Base-by-base conservation (phyloP, 306 rosid genomes). In the Amphicarpaea edgeworthii region DNA sequence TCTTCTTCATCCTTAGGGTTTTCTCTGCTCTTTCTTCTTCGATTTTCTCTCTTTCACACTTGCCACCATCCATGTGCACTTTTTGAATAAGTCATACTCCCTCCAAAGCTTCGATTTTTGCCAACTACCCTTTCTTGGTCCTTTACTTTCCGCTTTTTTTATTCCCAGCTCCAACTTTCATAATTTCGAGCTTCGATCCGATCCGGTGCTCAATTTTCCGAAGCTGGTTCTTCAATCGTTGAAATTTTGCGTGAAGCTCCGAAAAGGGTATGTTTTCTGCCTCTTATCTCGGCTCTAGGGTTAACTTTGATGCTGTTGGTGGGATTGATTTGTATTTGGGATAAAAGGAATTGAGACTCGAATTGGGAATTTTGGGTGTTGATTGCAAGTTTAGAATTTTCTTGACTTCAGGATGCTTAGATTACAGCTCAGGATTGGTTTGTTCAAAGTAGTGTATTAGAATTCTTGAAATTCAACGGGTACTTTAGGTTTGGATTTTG, bases 181-280 rank as follows among this genome's bases (percentile, higher is more conserved):
- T 17, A 63, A 16, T 70, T 50, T 32, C 17, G 15, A 16, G 11
- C 63, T 72, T 65, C 37, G 71, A 73, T 74, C 76, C 45, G 71
- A 59, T 80, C 60, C 49, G 7, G 20, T 80, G 40, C 26, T 37
- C 38, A 53, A 45, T 46, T 83, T 70, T 53, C 45, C 7, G 16
- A n/a, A 69, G 77, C 80, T 77, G 58, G 5, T 32, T 47, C 14
- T 78, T 59, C 38, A 32, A 14, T 76, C 73, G 38, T 76, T 57
- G 68, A 45, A 19, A 53, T 63, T 49, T 57, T 23, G 51, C 12
- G 26, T 15, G 24, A 72, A 77, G 77, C 43, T 65, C 43, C 69
- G 53, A 23, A 77, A 59, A 74, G 83, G 89, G 87, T 76, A 85
- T 67, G 88, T 83, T 77, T 64, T 82, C 70, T 83, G 84, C 82